These are phyloP conservation scores for Phlyctochytrium arcticum DNA, from an alignment of 192 early-diverging fungal species.

Conservation along the genomic window DNA sequence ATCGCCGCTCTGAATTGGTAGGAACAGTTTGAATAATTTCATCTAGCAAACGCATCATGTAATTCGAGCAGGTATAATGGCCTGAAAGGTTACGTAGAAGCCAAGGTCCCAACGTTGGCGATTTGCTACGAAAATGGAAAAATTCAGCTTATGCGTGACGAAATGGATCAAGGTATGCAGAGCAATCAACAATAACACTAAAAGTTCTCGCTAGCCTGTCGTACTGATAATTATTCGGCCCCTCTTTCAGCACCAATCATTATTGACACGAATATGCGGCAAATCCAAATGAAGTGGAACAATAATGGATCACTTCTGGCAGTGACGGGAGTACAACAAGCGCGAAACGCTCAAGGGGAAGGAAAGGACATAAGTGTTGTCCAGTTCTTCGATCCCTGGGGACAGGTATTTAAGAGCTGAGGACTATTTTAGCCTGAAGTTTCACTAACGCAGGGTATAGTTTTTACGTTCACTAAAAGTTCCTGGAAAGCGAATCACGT, in stretches of 20 bases:
- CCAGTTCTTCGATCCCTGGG: slow-evolving; percentile 51
- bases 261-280: slow-evolving; percentile 51
- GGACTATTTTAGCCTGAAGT: not conserved
- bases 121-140: slow-evolving; percentile 57
- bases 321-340: slow-evolving; percentile 49
- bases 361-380: slow-evolving; percentile 54
- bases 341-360: slow-evolving; percentile 46
- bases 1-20: slow-evolving; percentile 50
- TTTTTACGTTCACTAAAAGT: slow-evolving; percentile 56
- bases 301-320: slow-evolving; percentile 53
- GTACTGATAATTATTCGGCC: too few relatives aligned
- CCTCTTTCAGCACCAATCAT: slow-evolving; percentile 48
- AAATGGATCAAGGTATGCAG: slow-evolving; percentile 40
- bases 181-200: not conserved
- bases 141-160: slow-evolving; percentile 55
- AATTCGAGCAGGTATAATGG: slow-evolving; percentile 56
- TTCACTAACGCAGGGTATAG: slow-evolving; percentile 6
- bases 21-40: too few relatives aligned
- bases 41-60: too few relatives aligned
- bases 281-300: slow-evolving; percentile 55
- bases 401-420: slow-evolving; percentile 33
- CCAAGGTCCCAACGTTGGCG: slow-evolving; percentile 47
- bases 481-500: slow-evolving; percentile 50
- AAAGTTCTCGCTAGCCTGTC: not conserved
- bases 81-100: slow-evolving; percentile 43